Conservation (phyloP, 257 asterid species). For the Capsicum baccatum region DNA sequence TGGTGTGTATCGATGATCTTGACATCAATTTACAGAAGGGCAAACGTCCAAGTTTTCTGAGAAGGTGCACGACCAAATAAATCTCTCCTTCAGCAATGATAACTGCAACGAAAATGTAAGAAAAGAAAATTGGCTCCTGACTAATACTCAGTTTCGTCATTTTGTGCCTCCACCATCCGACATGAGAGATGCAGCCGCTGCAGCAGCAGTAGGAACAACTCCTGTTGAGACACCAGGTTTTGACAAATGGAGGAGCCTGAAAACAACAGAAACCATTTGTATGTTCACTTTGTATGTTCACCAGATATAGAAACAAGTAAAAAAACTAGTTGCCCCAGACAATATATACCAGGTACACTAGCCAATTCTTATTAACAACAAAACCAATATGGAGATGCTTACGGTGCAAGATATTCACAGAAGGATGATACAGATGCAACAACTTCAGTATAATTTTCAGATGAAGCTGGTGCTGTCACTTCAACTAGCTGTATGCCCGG, state of each 20-base stretch:
- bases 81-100: background rate
- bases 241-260: conserved; percentile 93
- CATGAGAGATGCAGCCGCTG: conserved; percentile 95
- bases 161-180: conserved; percentile 88
- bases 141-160: conserved; percentile 36
- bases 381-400: conserved; percentile 45
- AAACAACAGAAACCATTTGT: conserved; percentile 11
- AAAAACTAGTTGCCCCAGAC: background rate
- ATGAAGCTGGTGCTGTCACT: conserved; percentile 88
- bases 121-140: background rate
- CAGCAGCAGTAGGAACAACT: conserved; percentile 94
- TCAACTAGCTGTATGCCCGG: conserved; percentile 96
- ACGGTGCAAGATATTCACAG: conserved; percentile 98
- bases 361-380: background rate
- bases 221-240: conserved; percentile 86
- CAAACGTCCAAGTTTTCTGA: background rate
- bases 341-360: background rate
- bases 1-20: background rate
- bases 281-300: no score
- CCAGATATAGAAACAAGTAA: background rate
- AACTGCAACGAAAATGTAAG: background rate
- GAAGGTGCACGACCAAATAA: background rate
- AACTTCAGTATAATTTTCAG: conserved; percentile 87
- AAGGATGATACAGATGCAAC: conserved; percentile 77
- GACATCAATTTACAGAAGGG: background rate